Percentiles rank a stretch among this genome's conserved stretches.
These are phyloP conservation scores for Cystofilobasidium ferigula DNA, from an alignment of 768 basidiomycete species.

Conservation along the genomic window DNA sequence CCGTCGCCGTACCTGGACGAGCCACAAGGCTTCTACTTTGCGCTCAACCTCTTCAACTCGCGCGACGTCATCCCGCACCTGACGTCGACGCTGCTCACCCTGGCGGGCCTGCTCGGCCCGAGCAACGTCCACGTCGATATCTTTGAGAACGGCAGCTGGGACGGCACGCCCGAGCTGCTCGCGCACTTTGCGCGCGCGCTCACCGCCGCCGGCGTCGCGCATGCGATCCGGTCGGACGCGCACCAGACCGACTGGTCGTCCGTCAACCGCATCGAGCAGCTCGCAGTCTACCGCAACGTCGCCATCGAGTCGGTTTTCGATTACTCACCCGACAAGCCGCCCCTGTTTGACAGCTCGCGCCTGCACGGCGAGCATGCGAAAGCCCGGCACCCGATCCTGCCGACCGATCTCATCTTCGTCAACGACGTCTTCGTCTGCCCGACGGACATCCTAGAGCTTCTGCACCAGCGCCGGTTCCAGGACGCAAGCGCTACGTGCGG, in stretches of 20 bases:
- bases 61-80: constrained; percentile 23
- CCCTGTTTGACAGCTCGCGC: constrained; percentile 12
- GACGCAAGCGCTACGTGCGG: constrained; percentile 25
- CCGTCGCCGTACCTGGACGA: constrained; percentile 19
- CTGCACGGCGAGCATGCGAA: not conserved
- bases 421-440: constrained; percentile 26
- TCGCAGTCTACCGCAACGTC: constrained; percentile 24
- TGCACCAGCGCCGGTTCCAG: constrained; percentile 25
- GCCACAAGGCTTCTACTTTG: constrained; percentile 24
- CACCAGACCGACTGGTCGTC: constrained; percentile 22
- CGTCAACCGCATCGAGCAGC: constrained; percentile 26
- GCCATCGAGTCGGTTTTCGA: constrained; percentile 20
- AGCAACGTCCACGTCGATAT: constrained; percentile 25
- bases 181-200: constrained; percentile 25
- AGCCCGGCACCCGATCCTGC: constrained; percentile 11
- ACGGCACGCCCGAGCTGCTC: constrained; percentile 16
- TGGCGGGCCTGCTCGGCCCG: constrained; percentile 22
- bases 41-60: constrained; percentile 26
- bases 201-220: constrained; percentile 17
- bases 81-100: constrained; percentile 20
- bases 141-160: constrained; percentile 25
- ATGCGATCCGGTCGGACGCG: constrained; percentile 17
- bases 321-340: constrained; percentile 12
- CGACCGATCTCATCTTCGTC: constrained; percentile 25
- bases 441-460: constrained; percentile 24